Evolutionary conservation across 345 rosid genomes (phyloP), one percentile per base, ranked within the genome.

Genomic region (Hibiscus mutabilis): DNA sequence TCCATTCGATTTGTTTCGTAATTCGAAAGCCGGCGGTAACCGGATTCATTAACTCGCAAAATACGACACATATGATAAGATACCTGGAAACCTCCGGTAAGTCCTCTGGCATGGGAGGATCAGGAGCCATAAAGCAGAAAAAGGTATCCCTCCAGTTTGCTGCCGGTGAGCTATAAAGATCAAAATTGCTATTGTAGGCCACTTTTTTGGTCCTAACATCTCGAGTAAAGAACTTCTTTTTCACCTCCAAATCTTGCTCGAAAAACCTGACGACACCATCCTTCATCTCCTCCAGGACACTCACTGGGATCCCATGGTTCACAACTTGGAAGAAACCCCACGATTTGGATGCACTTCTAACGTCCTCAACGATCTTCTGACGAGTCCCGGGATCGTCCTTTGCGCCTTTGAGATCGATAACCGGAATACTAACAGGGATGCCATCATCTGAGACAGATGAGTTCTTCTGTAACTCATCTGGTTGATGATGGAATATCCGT

Each of bases 251-350:
- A 5, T 75, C 80, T 67, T 73, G 83, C 76, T 82, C 83, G 51
- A 42, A 18, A 22, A 82, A 80, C 51, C 74, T 24, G 13, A 72
- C 33, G 5, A 49, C 66, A 12, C 78, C 83, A 15, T 73, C 66
- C 58, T 44, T 47, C 76, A 73, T 73, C 71, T 66, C 80, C 61
- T 73, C 74, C 56, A 75, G 57, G n/a, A 73, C 79, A 1, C 49
- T 65, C 25, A 19, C 25, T 0, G 78, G 76, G 44, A 82, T 75
- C 21, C 81, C 85, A 61, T 82, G 85, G 22, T 82, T 82, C 49
- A 75, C 46, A 22, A 77, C 73, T 61, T 82, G 78, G 60, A 82
- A 80, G 74, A 77, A 77, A 1, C 82, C 86, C 67, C 64, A 70
- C 0, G 21, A 73, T 70, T 72, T 69, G 0, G 71, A 52, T 15